Evolutionary conservation across 1,284 basidiomycete genomes (phyloP).

Genomic region (Mrakiaceae sp.): DNA sequence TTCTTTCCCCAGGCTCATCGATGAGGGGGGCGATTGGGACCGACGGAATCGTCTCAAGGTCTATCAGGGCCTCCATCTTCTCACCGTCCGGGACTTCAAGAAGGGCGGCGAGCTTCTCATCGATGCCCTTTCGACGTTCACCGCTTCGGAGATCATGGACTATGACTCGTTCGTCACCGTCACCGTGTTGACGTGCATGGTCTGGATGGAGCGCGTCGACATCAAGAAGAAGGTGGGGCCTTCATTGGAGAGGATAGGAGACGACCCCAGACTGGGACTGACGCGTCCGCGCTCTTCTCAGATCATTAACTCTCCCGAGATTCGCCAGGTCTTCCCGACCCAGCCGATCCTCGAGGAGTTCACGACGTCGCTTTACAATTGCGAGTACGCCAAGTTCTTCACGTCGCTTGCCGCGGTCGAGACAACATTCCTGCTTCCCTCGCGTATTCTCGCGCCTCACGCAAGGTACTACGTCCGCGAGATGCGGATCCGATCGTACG

Average conservation of each 20-base stretch:
- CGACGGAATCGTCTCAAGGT: conserved; percentile 91
- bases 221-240: conserved; percentile 76
- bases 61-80: conserved; percentile 74
- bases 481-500: conserved; percentile 92
- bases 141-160: conserved; percentile 75
- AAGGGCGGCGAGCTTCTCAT: conserved; percentile 65
- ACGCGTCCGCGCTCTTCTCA: conserved; percentile 22
- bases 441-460: conserved; percentile 73
- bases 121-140: conserved; percentile 88
- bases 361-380: conserved; percentile 63
- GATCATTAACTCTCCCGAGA: conserved; percentile 16
- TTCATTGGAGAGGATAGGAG: too few species aligned
- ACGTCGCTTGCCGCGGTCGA: conserved; percentile 79
- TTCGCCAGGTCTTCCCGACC: conserved; percentile 39
- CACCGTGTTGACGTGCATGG: conserved; percentile 66
- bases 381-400: conserved; percentile 92
- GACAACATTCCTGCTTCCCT: conserved; percentile 73
- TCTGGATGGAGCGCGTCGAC: conserved; percentile 71
- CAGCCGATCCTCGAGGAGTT: conserved; percentile 38
- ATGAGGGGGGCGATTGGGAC: conserved; percentile 98
- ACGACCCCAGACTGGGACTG: background rate
- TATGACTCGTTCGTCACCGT: conserved; percentile 88
- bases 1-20: conserved; percentile 56
- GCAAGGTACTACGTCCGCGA: conserved; percentile 86
- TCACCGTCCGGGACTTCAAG: conserved; percentile 70